Conservation (phyloP, 257 asterid genomes). For the Osmanthus fragrans region DNA sequence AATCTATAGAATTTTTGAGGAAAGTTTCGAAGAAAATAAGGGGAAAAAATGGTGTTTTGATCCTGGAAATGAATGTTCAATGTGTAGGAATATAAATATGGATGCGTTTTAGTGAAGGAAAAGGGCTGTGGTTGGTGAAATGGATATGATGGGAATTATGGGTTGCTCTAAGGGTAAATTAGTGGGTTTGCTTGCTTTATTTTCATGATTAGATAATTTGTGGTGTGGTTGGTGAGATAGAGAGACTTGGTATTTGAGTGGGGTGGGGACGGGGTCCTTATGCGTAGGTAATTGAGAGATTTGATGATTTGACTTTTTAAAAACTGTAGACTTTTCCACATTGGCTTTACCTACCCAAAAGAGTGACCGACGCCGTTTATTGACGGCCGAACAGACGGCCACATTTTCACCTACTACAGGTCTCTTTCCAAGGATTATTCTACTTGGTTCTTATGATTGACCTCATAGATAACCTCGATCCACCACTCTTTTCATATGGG, state of each 20-base stretch:
- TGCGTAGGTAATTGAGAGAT: constrained; percentile 38
- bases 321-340: constrained; percentile 19
- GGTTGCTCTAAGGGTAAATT: constrained; percentile 44
- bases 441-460: too few relatives aligned
- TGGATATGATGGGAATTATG: constrained; percentile 37
- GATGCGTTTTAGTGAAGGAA: constrained; percentile 39
- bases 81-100: constrained; percentile 40
- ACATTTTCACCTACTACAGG: constrained; percentile 27
- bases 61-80: constrained; percentile 31
- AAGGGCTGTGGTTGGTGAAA: constrained; percentile 40
- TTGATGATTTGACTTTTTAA: constrained; percentile 29
- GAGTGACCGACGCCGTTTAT: constrained; percentile 15
- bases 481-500: too few relatives aligned
- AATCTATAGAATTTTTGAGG: background rate
- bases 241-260: constrained; percentile 19
- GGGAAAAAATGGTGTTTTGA: background rate
- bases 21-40: background rate
- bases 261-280: background rate
- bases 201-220: background rate
- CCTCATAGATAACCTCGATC: too few relatives aligned
- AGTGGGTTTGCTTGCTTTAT: background rate
- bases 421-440: too few relatives aligned
- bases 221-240: constrained; percentile 65
- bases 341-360: constrained; percentile 40
- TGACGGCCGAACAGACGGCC: constrained; percentile 16